A percentile compares a stretch with the other conserved stretches of the same genome.
Evolutionary conservation across 805 yeast species (phyloP).

Genomic region (Kluyveromyces aestuarii): DNA sequence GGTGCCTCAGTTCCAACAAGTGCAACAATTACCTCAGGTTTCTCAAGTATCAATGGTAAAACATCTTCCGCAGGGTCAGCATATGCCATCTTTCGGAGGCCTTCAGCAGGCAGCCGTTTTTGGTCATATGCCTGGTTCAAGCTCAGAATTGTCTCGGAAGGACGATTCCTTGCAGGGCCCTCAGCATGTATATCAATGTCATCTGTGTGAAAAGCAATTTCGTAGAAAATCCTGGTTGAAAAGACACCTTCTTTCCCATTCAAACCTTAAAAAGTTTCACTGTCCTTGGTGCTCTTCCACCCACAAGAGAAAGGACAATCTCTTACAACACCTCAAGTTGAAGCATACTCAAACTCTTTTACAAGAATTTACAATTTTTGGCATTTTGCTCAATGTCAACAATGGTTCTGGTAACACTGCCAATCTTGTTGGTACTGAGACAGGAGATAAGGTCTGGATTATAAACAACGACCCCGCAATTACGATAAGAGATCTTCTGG

Average conservation of each 20-base stretch:
- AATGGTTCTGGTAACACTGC: constrained; percentile 3
- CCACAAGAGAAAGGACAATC: constrained; percentile 27
- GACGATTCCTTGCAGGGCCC: constrained; percentile 5
- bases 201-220: constrained; percentile 24
- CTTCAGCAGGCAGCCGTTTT: neutral
- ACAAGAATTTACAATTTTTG: constrained; percentile 10
- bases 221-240: constrained; percentile 26
- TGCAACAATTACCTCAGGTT: neutral
- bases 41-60: neutral
- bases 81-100: neutral
- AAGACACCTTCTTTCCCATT: constrained; percentile 25
- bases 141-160: neutral
- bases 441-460: neutral
- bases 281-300: constrained; percentile 26
- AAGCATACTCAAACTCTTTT: constrained; percentile 22
- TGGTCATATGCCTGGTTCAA: neutral
- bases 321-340: constrained; percentile 25
- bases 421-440: neutral
- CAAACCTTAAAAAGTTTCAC: constrained; percentile 16
- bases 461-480: constrained; percentile 1
- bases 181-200: constrained; percentile 21
- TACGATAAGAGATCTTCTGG: neutral
- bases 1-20: neutral
- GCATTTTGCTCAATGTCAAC: constrained; percentile 1
- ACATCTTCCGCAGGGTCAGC: neutral